These are phyloP conservation scores for Alternaria conjuncta DNA, from an alignment of 2,329 filamentous ascomycete genomes.

Conservation along the genomic window DNA sequence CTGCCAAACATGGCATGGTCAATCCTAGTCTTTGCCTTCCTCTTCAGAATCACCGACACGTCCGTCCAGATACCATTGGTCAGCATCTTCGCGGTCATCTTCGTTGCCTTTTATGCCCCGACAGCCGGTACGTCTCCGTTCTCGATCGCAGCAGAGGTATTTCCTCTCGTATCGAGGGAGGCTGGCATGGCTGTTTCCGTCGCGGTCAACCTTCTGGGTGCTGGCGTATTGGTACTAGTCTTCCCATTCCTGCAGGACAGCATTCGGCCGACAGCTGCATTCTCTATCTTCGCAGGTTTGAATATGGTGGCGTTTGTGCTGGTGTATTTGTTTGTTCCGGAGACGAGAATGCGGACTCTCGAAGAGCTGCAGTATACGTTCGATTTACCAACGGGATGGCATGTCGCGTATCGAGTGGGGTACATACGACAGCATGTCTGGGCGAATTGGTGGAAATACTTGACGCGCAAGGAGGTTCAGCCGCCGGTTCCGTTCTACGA, in stretches of 20 bases:
- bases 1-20: conserved; percentile 35
- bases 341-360: conserved; percentile 32
- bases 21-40: conserved; percentile 27
- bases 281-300: conserved; percentile 46
- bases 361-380: conserved; percentile 34
- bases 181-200: conserved; percentile 44
- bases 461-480: conserved; percentile 16
- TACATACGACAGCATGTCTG: conserved; percentile 22
- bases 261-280: conserved; percentile 40
- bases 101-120: conserved; percentile 26
- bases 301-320: conserved; percentile 36
- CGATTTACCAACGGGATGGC: conserved; percentile 27
- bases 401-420: conserved; percentile 20
- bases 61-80: conserved; percentile 16
- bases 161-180: conserved; percentile 31
- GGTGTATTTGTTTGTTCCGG: conserved; percentile 37
- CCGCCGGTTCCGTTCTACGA: conserved; percentile 26
- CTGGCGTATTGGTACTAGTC: conserved; percentile 46
- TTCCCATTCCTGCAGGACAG: conserved; percentile 45
- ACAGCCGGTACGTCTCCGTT: conserved; percentile 32
- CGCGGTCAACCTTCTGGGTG: conserved; percentile 48
- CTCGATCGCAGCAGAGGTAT: conserved; percentile 30
- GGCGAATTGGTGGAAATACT: conserved; percentile 25
- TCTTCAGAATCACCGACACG: conserved; percentile 20
- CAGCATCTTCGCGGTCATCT: conserved; percentile 25